A percentile compares a stretch with the other conserved stretches of the same genome.
phyloP scores from a whole-genome alignment of 805 yeast species.

The Myxozyma sirexii region DNA sequence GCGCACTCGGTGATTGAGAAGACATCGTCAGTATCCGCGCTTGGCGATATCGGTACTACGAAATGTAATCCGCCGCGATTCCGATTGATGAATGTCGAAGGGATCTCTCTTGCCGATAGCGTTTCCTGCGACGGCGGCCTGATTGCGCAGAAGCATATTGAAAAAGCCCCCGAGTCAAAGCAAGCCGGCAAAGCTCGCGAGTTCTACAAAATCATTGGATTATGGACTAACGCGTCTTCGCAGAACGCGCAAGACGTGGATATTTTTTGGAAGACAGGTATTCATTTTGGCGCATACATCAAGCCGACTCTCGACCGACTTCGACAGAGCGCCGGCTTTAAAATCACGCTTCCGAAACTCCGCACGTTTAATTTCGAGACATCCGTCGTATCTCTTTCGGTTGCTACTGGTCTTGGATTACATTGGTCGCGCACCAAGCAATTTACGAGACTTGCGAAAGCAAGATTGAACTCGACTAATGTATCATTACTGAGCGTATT shows the following conservation, averaged over 20 bases:
- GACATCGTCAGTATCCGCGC: constrained; percentile 7
- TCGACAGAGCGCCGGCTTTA: neutral
- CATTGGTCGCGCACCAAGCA: constrained; percentile 16
- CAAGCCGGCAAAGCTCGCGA: too few species aligned
- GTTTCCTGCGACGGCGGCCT: constrained; percentile 31
- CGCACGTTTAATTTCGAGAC: constrained; percentile 31
- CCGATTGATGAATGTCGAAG: constrained; percentile 27
- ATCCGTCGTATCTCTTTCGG: constrained; percentile 17
- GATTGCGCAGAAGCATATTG: constrained; percentile 2
- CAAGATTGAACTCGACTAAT: constrained; percentile 13
- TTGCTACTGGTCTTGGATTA: constrained; percentile 27
- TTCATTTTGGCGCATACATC: constrained; percentile 23
- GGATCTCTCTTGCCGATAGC: constrained; percentile 21
- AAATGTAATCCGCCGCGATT: constrained; percentile 33
- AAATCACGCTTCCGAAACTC: neutral
- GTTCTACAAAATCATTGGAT: constrained; percentile 19
- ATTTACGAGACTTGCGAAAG: constrained; percentile 15
- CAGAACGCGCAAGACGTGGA: constrained; percentile 23
- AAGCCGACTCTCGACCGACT: constrained; percentile 23
- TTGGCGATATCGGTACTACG: constrained; percentile 27
- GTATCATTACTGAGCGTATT: constrained; percentile 16
- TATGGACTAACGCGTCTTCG: constrained; percentile 30
- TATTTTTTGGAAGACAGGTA: constrained; percentile 29
- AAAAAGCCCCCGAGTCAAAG: too few species aligned
- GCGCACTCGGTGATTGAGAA: constrained; percentile 25